Percentiles rank a stretch among this genome's conserved stretches.
phyloP scores from a whole-genome alignment of 1,284 basidiomycete genomes.

The Rhodotorula sp. region DNA sequence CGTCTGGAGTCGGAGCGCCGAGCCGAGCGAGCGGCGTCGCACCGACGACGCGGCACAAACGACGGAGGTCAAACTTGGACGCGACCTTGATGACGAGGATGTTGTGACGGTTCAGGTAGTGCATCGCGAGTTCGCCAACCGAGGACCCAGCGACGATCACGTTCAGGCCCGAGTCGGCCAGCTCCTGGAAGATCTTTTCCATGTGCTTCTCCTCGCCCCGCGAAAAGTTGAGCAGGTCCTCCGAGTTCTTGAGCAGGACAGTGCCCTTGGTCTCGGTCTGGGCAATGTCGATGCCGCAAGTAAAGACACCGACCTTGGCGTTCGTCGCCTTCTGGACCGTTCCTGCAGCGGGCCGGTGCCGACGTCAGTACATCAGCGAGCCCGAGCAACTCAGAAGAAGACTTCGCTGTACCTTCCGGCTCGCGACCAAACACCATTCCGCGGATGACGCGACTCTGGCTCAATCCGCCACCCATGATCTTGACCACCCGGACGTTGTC shows the following conservation, averaged over 20 bases:
- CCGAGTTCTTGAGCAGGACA: constrained; percentile 90
- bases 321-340: constrained; percentile 74
- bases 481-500: constrained; percentile 98
- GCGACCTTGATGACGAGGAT: constrained; percentile 96
- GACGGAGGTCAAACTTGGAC: constrained; percentile 95
- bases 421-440: constrained; percentile 98
- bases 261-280: constrained; percentile 99
- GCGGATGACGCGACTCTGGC: constrained; percentile 80
- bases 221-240: constrained; percentile 96
- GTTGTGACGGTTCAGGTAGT: constrained; percentile 91
- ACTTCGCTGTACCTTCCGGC: constrained; percentile 68
- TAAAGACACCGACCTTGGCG: constrained; percentile 91
- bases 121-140: constrained; percentile 92
- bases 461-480: constrained; percentile 89
- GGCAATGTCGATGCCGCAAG: constrained; percentile 83
- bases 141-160: constrained; percentile 89
- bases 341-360: constrained; percentile 52
- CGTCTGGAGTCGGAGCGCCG: constrained; percentile 92
- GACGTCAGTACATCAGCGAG: not conserved
- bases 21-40: constrained; percentile 94
- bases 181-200: constrained; percentile 97
- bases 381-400: too few relatives aligned
- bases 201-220: constrained; percentile 92
- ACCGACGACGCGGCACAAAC: constrained; percentile 90
- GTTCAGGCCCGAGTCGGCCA: constrained; percentile 91